Base-by-base conservation (phyloP, 2,329 filamentous ascomycete genomes). In the Drechslerella coelobrocha region DNA sequence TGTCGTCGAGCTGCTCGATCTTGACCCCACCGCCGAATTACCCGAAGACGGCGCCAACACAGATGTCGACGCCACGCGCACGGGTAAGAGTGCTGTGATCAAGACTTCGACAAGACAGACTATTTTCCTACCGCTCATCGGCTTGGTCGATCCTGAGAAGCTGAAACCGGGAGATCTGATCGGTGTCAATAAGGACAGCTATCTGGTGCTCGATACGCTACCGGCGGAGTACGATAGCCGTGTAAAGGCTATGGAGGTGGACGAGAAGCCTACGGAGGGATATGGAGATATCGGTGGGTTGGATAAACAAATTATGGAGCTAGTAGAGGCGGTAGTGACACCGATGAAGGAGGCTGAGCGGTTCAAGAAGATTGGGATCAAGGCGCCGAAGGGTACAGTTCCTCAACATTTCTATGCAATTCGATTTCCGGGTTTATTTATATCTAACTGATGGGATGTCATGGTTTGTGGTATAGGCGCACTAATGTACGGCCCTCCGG, bases 291-390 rank as follows among this genome's bases (percentile, higher is more conserved):
- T 99, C 12, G 94, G 94, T 81, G 94, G 94, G 55, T 81, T 99
- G 76, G 92, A 97, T 81, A 99, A 99, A 83, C 94, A 99, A 83
- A 99, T 99, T 78, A 93, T 97, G 80, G 95, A 99, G 82, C 85
- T 99, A 60, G 92, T 99, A 7, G 94, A 99, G 82, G 94, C 94
- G 61, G 94, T 99, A 53, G 94, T 99, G 27, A 97, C 93, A 93
- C 94, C 94, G 1, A 99, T 99, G 94, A 97, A 97, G 85, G 93
- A 99, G 82, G 92, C 94, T 1, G 95, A 99, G 76, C 87, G 93
- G 19, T 99, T 99, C 83, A 97, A 97, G 85, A 97, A 97, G 85
- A 97, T 99, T 77, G 94, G 94, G 75, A 99, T 99, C 84, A 99
- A 99, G 83, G 93, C 94, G 41, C 94, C 94, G 12, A 99, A 99